These are phyloP conservation scores for Aulographum hederae DNA, from an alignment of 2,329 filamentous ascomycete species.

Conservation along the genomic window DNA sequence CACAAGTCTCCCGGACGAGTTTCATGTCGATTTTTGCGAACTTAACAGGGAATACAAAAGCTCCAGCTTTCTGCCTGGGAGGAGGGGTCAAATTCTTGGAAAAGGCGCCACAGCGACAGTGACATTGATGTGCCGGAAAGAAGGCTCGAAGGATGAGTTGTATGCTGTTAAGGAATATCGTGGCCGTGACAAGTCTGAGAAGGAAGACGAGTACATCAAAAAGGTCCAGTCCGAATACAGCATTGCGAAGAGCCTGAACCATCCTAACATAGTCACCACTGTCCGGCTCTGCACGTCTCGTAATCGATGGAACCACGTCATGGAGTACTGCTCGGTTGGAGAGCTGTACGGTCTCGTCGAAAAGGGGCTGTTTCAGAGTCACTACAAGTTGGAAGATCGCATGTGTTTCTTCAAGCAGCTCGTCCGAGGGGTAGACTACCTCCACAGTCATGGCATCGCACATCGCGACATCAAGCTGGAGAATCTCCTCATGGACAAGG, in stretches of 20 bases:
- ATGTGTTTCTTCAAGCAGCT: slow-evolving; percentile 82
- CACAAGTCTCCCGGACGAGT: slow-evolving; percentile 54
- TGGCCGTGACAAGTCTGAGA: slow-evolving; percentile 50
- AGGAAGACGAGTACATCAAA: slow-evolving; percentile 57
- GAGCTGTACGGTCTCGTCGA: slow-evolving; percentile 63
- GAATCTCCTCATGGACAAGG: slow-evolving; percentile 61
- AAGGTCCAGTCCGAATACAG: slow-evolving; percentile 87
- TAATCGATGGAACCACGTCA: slow-evolving; percentile 73
- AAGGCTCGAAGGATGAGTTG: slow-evolving; percentile 38
- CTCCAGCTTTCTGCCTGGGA: slow-evolving; percentile 47
- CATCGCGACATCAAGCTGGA: slow-evolving; percentile 86
- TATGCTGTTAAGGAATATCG: slow-evolving; percentile 84
- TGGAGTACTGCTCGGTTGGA: slow-evolving; percentile 77
- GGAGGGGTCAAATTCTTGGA: slow-evolving; percentile 57
- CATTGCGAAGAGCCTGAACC: slow-evolving; percentile 68
- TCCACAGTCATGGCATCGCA: slow-evolving; percentile 70
- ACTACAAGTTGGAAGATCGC: slow-evolving; percentile 47
- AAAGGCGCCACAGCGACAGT: slow-evolving; percentile 73
- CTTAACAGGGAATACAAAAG: slow-evolving; percentile 51
- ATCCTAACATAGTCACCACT: slow-evolving; percentile 76
- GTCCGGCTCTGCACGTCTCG: slow-evolving; percentile 55
- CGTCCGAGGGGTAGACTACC: slow-evolving; percentile 61
- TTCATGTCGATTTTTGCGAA: slow-evolving; percentile 51
- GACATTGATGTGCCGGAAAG: slow-evolving; percentile 59
- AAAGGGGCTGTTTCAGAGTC: slow-evolving; percentile 28